A percentile compares a stretch with the other conserved stretches of the same genome.
Evolutionary conservation across 352 stramenopile species (phyloP).

Genomic region (Thraustochytrium sp.): DNA sequence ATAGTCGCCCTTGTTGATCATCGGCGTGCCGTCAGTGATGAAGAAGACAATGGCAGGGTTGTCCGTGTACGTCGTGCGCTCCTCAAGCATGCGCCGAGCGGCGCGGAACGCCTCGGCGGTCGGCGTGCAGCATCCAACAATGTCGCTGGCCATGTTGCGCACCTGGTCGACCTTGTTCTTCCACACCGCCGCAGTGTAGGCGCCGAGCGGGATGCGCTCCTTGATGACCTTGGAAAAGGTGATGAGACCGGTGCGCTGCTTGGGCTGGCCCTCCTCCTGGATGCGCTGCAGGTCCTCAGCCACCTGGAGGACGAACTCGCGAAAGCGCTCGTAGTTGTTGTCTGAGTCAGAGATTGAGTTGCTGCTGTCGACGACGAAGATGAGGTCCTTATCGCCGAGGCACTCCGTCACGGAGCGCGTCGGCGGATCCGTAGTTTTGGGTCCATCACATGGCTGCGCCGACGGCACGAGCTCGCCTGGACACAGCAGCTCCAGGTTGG

Average conservation of each 20-base stretch:
- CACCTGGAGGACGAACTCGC: background rate
- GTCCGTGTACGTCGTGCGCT: background rate
- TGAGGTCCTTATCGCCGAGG: background rate
- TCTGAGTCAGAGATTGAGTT: background rate
- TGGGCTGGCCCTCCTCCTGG: background rate
- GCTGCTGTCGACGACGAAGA: background rate
- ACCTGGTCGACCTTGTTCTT: background rate
- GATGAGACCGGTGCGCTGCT: background rate
- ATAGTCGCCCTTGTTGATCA: background rate
- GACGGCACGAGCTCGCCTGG: too few relatives aligned
- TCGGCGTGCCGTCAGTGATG: background rate
- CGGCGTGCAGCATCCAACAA: background rate
- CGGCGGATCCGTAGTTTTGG: background rate
- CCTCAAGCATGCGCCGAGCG: background rate
- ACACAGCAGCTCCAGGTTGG: too few relatives aligned
- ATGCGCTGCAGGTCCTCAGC: conserved; percentile 3
- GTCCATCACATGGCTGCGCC: too few relatives aligned
- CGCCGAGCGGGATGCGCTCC: background rate
- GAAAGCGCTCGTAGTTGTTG: background rate
- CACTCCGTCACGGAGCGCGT: background rate
- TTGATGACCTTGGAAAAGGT: background rate
- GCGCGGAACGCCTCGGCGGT: background rate
- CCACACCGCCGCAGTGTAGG: background rate
- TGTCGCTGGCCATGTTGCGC: background rate
- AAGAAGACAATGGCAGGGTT: conserved; percentile 22